Base-by-base conservation (phyloP, 495 filamentous ascomycete species). In the Penicillium flavigenum region DNA sequence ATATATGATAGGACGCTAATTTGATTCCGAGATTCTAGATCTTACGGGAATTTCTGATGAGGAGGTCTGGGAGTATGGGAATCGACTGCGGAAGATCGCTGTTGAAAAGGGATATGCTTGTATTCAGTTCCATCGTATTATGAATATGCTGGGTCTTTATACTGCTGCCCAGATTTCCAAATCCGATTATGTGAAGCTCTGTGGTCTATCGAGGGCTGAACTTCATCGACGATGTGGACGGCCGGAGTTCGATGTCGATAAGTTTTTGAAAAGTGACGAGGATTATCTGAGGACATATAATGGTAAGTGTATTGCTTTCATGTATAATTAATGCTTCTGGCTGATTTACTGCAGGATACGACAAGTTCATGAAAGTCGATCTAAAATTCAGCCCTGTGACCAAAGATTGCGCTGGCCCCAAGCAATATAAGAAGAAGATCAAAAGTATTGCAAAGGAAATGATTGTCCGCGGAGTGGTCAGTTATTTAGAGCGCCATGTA, bases 41-140 rank as follows among this genome's bases (percentile, higher is more conserved):
- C 67, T 83, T n/a, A 63, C 82, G 11, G 71, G 75, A 12, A 75
- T 80, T 4, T 70, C 80, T 0, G 80, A 83, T 51, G 65, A 62
- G 17, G 71, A 81, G 42, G 74, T 76, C 2, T 83, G 80, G 80
- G 68, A 65, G 10, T 83, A 83, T 58, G 78, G 78, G 19, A 72
- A 81, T 56, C 66, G 71, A 42, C 68, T 83, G 6, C 73, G 75
- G 26, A 56, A 66, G 4, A 67, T 83, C 52, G 69, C 65, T 7
- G 41, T 59, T 12, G 63, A 68, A 17, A 81, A 76, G 54, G 65
- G 54, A 14, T 79, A 47, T 29, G 53, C 43, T 19, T 55, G 53
- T 39, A 47, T 55, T 22, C 53, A 39, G 20, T 55, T 55, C 43
- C 32, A 47, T 31, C 53, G 53, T 16, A 47, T 55, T 47, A 55